Base-by-base conservation (phyloP, 495 filamentous ascomycete species). In the Mytilinidion resinicola region DNA sequence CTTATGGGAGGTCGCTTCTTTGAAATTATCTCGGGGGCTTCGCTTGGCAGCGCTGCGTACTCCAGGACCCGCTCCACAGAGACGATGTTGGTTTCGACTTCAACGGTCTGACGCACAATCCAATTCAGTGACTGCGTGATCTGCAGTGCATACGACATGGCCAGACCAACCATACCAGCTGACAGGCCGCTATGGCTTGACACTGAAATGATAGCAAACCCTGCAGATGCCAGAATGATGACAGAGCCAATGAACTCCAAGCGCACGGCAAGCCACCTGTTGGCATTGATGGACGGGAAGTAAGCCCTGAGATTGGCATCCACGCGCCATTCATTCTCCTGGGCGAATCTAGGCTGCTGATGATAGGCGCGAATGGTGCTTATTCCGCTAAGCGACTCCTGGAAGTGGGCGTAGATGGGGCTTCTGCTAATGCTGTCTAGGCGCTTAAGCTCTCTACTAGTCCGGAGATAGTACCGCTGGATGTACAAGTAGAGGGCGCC, bases 71-170 rank as follows among this genome's bases (percentile, higher is more conserved):
- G 86, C 80, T 99, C 95, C 53, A 99, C 95, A 10, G 95, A 96
- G 56, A 99, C 92, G 60, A 97, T 97, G 73, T 99, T 99, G 38
- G 93, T 97, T 78, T 99, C 95, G 34, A 97, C 95, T 73, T 99
- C 95, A 14, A 99, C 95, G 4, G 93, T 96, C 75, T 99, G 95
- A 53, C 95, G 87, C 46, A 99, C 95, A 66, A 99, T 96, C 93
- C 93, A 99, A 76, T 99, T 99, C 60, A 99, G 78, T n/a, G 91
- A 95, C 67, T 90, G 87, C 17, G 95, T 99, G 68, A 97, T 97
- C 75, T 96, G 89, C 60, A 99, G 79, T 48, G 91, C 93, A 72
- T 97, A 96, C 39, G 91, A 95, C 91, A 99, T 93, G 57, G 90
- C 82, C 70, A 99, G 77, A 76, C 95, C 95, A 51, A 96, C 95